Evolutionary conservation across 2,329 filamentous ascomycete genomes (phyloP), one percentile per base, ranked within the genome.

Genomic region (Fusarium aywerte): DNA sequence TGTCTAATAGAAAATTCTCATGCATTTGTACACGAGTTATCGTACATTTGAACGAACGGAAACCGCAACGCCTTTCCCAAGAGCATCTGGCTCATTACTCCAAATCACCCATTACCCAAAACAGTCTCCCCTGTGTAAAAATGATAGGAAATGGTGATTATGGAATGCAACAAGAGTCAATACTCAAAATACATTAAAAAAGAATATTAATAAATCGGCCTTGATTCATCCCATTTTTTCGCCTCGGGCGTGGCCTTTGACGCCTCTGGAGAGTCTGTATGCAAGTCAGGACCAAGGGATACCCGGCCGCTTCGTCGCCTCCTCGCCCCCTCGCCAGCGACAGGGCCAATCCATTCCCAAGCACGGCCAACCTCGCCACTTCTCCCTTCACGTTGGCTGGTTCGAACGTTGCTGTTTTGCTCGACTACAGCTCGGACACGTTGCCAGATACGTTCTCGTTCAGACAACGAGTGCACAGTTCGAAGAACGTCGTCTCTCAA

Each of bases 371-470:
- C 84, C 73, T 90, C 89, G 32, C 88, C 89, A 69, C 84, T 89
- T 52, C 83, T 80, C 44, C 90, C 79, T 85, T 91, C 81, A 82
- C 93, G 80, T 85, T 94, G 79, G 80, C 85, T 83, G 0, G 86
- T 92, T 39, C 96, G 87, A 16, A 99, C 91, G 74, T 99, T 99
- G 62, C 92, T 91, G 77, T 99, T 99, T 78, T 90, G 89, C 79
- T 99, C 96, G 1, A 99, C 94, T 51, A 98, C 90, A 50, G 84
- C 87, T 69, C 89, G 87, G 20, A 99, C 96, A 48, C 88, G 88
- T 67, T 89, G 85, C 96, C 96, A 99, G 49, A 99, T 83, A 56
- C 88, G 87, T 75, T 96, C 91, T 35, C 96, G 86, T 71, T 93
- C 87, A 10, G 85, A 84, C 20, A 94, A 84, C 5, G 87, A 90